phyloP scores from a whole-genome alignment of 2,329 filamentous ascomycete genomes.

The Colletotrichum lupini region DNA sequence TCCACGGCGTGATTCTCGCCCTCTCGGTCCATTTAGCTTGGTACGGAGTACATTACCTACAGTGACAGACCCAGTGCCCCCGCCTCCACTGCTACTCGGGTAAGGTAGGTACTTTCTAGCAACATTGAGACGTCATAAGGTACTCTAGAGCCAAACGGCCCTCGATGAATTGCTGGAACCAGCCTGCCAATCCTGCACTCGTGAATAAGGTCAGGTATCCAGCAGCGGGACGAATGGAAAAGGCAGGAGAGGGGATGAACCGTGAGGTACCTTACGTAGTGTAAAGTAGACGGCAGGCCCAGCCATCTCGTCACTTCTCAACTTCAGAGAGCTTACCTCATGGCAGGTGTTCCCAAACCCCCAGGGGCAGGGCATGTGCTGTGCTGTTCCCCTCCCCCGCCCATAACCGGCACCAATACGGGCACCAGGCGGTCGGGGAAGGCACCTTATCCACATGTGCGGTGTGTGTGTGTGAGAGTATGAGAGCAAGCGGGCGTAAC shows the following conservation, averaged over 20 bases:
- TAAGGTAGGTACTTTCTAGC: not conserved
- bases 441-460: not conserved
- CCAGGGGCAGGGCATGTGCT: slow-evolving; percentile 1
- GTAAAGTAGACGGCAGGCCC: not conserved
- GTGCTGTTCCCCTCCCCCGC: not conserved
- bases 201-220: not conserved
- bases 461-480: not conserved
- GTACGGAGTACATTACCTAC: not conserved
- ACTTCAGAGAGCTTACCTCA: not conserved
- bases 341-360: slow-evolving; percentile 8
- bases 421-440: not conserved
- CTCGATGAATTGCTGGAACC: slow-evolving; percentile 23
- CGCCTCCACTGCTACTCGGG: not conserved
- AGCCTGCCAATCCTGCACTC: slow-evolving; percentile 23
- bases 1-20: slow-evolving; percentile 18
- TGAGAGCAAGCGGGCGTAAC: not conserved
- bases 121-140: slow-evolving; percentile 26
- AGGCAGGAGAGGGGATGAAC: not conserved
- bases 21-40: not conserved
- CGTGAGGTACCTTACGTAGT: not conserved
- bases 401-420: not conserved
- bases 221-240: not conserved
- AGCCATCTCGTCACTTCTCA: slow-evolving; percentile 33
- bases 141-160: slow-evolving; percentile 28
- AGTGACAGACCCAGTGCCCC: not conserved